Evolutionary conservation across 2,329 filamentous ascomycete species (phyloP).

Genomic region (Botryotinia globosa): DNA sequence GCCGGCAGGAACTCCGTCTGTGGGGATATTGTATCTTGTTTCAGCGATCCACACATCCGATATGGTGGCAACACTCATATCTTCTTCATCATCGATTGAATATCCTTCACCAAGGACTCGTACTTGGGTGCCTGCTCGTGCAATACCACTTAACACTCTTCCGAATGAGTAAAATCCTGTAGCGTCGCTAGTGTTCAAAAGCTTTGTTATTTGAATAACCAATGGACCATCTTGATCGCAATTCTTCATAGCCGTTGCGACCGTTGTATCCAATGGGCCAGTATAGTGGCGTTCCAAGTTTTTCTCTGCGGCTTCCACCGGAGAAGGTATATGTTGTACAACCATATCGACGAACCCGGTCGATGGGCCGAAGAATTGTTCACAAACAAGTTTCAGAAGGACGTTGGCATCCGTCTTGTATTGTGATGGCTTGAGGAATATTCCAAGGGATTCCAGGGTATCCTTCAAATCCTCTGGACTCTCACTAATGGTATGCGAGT

Average conservation of each 20-base stretch:
- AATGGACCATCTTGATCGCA: slow-evolving; percentile 90
- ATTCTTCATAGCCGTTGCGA: slow-evolving; percentile 73
- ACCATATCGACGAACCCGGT: slow-evolving; percentile 96
- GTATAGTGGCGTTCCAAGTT: slow-evolving; percentile 88
- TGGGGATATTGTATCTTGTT: slow-evolving; percentile 88
- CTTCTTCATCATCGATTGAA: slow-evolving; percentile 94
- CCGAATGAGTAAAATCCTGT: slow-evolving; percentile 87
- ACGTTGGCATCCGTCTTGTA: slow-evolving; percentile 87
- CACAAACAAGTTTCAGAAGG: slow-evolving; percentile 83
- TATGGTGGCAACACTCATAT: slow-evolving; percentile 86
- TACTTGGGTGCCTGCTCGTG: slow-evolving; percentile 75
- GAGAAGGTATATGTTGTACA: slow-evolving; percentile 83
- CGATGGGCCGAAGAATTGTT: slow-evolving; percentile 90
- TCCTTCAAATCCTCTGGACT: slow-evolving; percentile 79
- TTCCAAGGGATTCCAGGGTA: slow-evolving; percentile 76
- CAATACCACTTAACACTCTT: slow-evolving; percentile 88
- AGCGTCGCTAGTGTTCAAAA: slow-evolving; percentile 89
- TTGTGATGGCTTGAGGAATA: slow-evolving; percentile 85
- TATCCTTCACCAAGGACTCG: slow-evolving; percentile 93
- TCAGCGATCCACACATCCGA: slow-evolving; percentile 86
- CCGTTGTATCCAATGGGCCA: slow-evolving; percentile 77
- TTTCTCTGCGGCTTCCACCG: slow-evolving; percentile 70
- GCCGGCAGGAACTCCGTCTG: slow-evolving; percentile 87
- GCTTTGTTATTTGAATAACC: slow-evolving; percentile 87
- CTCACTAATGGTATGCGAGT: slow-evolving; percentile 90